Percentiles rank a stretch among this genome's conserved stretches.
These are phyloP conservation scores for Ophiostoma angusticollis DNA, from an alignment of 2,329 filamentous ascomycete species.

Conservation along the genomic window DNA sequence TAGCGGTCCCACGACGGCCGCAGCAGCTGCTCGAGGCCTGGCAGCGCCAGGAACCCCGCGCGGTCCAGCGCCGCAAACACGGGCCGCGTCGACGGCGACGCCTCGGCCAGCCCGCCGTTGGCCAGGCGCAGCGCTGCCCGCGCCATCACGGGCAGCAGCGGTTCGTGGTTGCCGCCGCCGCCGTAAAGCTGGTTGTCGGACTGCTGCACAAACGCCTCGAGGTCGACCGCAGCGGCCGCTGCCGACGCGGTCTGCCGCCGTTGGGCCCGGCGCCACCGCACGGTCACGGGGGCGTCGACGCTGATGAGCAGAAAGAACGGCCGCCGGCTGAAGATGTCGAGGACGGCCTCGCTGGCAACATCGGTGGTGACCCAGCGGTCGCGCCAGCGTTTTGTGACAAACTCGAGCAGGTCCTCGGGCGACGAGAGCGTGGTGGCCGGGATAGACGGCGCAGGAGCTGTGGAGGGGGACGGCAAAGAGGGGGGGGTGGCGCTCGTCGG, in stretches of 20 bases:
- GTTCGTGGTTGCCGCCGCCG: constrained; percentile 21
- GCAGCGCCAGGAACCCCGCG: constrained; percentile 69
- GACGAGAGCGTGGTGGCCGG: constrained; percentile 36
- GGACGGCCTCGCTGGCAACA: constrained; percentile 56
- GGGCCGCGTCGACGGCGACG: constrained; percentile 52
- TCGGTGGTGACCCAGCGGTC: constrained; percentile 77
- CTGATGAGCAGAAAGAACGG: constrained; percentile 91
- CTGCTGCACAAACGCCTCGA: constrained; percentile 43
- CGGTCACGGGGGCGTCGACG: constrained; percentile 75
- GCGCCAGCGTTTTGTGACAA: constrained; percentile 74
- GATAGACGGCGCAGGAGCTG: neutral
- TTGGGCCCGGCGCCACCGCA: constrained; percentile 72
- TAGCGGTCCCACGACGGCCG: constrained; percentile 92
- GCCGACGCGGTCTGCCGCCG: constrained; percentile 13
- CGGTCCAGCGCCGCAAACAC: constrained; percentile 60
- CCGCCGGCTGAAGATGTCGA: constrained; percentile 63
- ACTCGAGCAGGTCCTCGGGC: constrained; percentile 56
- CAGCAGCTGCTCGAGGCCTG: constrained; percentile 46
- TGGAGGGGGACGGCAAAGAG: neutral
- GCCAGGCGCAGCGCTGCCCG: constrained; percentile 74
- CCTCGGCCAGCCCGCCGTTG: constrained; percentile 40
- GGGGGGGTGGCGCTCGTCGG: too few species aligned
- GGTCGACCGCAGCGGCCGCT: constrained; percentile 12
- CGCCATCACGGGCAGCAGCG: constrained; percentile 62
- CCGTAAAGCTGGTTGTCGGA: constrained; percentile 69